phyloP scores from a whole-genome alignment of 2,329 filamentous ascomycete genomes.

The Phialophora tarda region DNA sequence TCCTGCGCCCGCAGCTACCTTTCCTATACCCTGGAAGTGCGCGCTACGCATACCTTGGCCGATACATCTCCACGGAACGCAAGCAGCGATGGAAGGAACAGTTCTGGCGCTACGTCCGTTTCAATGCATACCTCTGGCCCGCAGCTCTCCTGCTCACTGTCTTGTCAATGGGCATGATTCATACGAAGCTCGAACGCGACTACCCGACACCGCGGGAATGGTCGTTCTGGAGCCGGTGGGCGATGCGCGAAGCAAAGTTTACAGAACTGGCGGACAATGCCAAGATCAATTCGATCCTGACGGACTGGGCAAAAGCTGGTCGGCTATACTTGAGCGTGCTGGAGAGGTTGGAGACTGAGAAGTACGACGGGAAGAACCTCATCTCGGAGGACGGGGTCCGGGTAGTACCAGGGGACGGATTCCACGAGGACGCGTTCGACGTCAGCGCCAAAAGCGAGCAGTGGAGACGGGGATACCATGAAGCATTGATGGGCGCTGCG shows the following conservation, averaged over 20 bases:
- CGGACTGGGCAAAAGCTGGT: conserved; percentile 73
- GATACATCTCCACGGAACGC: conserved; percentile 79
- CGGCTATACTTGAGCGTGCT: conserved; percentile 66
- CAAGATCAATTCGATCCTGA: conserved; percentile 57
- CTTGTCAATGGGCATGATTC: conserved; percentile 69
- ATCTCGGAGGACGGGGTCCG: conserved; percentile 51
- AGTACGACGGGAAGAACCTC: conserved; percentile 71
- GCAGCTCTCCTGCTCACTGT: conserved; percentile 65
- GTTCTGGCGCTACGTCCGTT: conserved; percentile 71
- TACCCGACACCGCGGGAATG: conserved; percentile 86
- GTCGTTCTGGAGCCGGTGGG: conserved; percentile 71
- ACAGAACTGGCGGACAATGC: conserved; percentile 59
- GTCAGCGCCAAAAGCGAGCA: conserved; percentile 76
- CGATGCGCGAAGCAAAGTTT: conserved; percentile 68
- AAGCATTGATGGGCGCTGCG: conserved; percentile 77
- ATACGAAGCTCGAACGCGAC: conserved; percentile 75
- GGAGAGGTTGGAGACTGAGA: conserved; percentile 70
- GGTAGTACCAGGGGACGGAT: conserved; percentile 53
- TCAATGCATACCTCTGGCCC: conserved; percentile 74
- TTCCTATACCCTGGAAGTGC: conserved; percentile 68
- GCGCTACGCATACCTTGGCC: conserved; percentile 62
- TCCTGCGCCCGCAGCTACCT: conserved; percentile 66
- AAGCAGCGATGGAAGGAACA: conserved; percentile 61
- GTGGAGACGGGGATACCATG: conserved; percentile 86
- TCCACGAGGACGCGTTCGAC: conserved; percentile 63